Base-by-base conservation (phyloP, 2,329 filamentous ascomycete species). In the Sporothrix protearum region DNA sequence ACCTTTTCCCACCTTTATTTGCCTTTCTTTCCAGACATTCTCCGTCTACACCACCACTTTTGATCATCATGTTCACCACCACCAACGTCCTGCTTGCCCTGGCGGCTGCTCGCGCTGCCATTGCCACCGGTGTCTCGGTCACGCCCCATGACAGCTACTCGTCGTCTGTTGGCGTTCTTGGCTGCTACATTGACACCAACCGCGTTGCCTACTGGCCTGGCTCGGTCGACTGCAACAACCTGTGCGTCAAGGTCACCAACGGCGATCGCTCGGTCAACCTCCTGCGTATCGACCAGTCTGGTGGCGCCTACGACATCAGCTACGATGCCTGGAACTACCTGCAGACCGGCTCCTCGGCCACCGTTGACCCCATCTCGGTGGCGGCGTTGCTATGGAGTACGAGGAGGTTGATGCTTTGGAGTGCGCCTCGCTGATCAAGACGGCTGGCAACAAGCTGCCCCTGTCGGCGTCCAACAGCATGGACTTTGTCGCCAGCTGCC, bases 311-410 rank as follows among this genome's bases (percentile, higher is more conserved):
- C 78, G 87, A 89, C 78, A 84, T 89, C 80, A 77, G 76, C 74
- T 89, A 89, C 80, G 87, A 89, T 74, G 86, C 87, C 67, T 89
- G 86, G 85, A 88, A 87, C 81, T 85, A 85, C 76, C 85, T 89
- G 53, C 78, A 79, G 75, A 85, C 82, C 45, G 86, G 86, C 74
- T 76, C 82, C 73, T 80, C 82, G 14, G 87, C 86, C 53, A 80
- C 78, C 8, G 77, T 81, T 16, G 76, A 81, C 67, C 86, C 86
- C 16, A 79, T 81, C 2, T 72, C 77, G 47, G 86, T 72, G 87
- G 87, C 61, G 83, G 83, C 67, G 79, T 86, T 57, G 76, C 79
- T 51, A 87, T 88, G 81, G 78, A 83, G 55, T 88, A 83, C 76
- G 81, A 86, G 77, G 78, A 81, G 45, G 83, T 85, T 69, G 78